Conservation (phyloP, 192 early-diverging fungal species). For the Umbelopsis isabellina region DNA sequence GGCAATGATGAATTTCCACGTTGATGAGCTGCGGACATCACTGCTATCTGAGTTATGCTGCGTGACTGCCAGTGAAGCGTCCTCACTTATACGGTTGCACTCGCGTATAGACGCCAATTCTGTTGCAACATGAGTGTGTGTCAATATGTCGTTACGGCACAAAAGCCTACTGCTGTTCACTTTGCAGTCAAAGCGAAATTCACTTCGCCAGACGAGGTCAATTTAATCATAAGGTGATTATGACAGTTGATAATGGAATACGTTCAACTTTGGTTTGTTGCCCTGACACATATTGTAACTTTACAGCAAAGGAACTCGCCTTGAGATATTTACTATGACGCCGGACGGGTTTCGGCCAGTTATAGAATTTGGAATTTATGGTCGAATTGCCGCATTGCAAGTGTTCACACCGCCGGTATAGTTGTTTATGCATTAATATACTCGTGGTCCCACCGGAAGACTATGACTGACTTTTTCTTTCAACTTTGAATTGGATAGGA, state of each 20-base stretch:
- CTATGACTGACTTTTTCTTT: background rate
- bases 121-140: constrained; percentile 32
- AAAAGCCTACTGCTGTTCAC: constrained; percentile 75
- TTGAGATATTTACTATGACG: constrained; percentile 61
- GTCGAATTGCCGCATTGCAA: constrained; percentile 63
- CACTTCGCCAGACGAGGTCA: constrained; percentile 58
- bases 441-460: background rate
- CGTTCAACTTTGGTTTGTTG: background rate
- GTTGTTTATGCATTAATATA: background rate
- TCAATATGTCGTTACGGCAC: constrained; percentile 79
- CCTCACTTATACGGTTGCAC: too few relatives aligned
- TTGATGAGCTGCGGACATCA: too few relatives aligned
- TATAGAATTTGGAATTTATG: constrained; percentile 67
- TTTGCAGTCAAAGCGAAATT: constrained; percentile 69
- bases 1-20: too few relatives aligned
- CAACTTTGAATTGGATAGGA: constrained; percentile 38
- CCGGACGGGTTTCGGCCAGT: constrained; percentile 50
- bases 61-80: background rate
- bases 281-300: constrained; percentile 2
- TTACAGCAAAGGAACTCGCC: constrained; percentile 56
- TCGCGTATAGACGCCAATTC: background rate
- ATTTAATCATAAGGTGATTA: constrained; percentile 76
- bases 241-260: too few relatives aligned
- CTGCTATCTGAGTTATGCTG: background rate
- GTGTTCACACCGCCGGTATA: constrained; percentile 41